phyloP scores from a whole-genome alignment of 208 protist species.

The Wallacemonas sp. region DNA sequence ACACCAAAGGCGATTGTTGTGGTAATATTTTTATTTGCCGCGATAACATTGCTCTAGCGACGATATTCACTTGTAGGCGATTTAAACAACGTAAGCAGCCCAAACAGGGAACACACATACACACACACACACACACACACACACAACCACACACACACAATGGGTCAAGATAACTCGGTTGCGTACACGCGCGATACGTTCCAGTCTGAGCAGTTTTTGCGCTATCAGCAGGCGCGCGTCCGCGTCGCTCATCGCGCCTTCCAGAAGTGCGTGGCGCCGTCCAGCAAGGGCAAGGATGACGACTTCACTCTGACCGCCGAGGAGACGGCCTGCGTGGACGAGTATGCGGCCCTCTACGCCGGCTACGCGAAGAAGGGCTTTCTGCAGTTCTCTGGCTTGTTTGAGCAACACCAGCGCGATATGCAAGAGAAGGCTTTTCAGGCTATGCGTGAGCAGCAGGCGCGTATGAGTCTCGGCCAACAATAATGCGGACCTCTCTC shows the following conservation, averaged over 20 bases:
- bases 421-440: constrained; percentile 62
- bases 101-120: too few relatives aligned
- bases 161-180: constrained; percentile 71
- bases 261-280: constrained; percentile 74
- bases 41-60: too few relatives aligned
- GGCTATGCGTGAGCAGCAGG: constrained; percentile 67
- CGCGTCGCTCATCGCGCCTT: constrained; percentile 63
- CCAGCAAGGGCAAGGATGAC: constrained; percentile 46
- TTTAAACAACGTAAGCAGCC: too few relatives aligned
- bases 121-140: too few relatives aligned
- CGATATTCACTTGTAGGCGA: too few relatives aligned
- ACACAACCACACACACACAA: too few relatives aligned
- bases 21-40: too few relatives aligned
- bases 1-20: too few relatives aligned
- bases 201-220: constrained; percentile 68
- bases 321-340: constrained; percentile 76
- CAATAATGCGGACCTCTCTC: constrained; percentile 25
- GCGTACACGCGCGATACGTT: constrained; percentile 69
- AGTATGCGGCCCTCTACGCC: constrained; percentile 82
- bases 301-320: constrained; percentile 50
- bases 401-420: constrained; percentile 76
- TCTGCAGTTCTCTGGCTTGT: constrained; percentile 64
- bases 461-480: constrained; percentile 54
- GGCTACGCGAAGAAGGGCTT: constrained; percentile 63
- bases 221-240: constrained; percentile 65